A percentile compares a stretch with the other conserved stretches of the same genome.
Conservation (phyloP, 345 rosid genomes). For the Rhodomyrtus tomentosa region DNA sequence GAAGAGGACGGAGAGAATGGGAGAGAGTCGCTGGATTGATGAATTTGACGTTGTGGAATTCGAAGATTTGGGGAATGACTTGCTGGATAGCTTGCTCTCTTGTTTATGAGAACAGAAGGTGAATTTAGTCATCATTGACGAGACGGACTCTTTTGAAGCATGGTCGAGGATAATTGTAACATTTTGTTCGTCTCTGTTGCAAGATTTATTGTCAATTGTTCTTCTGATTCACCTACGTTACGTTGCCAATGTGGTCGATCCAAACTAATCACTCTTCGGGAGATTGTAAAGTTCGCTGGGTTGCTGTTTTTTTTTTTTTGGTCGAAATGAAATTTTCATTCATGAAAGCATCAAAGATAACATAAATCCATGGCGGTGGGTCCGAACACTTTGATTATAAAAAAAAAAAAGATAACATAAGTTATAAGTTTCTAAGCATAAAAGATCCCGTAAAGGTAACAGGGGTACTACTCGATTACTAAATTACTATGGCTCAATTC, state of each 20-base stretch:
- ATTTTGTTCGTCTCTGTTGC: background rate
- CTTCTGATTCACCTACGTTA: background rate
- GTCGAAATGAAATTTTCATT: no score
- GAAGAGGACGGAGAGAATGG: conserved; percentile 18
- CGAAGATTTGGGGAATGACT: conserved; percentile 67
- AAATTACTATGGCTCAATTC: background rate
- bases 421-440: no score
- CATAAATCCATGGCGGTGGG: no score
- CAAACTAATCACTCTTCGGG: background rate
- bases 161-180: background rate
- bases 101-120: conserved; percentile 21
- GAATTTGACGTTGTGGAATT: conserved; percentile 33
- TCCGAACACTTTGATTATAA: no score
- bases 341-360: no score
- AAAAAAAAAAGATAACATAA: no score
- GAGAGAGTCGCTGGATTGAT: conserved; percentile 10
- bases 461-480: background rate
- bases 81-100: conserved; percentile 46
- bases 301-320: no score
- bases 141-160: background rate
- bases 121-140: background rate
- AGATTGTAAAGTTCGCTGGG: background rate
- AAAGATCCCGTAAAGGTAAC: no score
- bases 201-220: background rate
- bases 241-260: background rate